Conservation (phyloP, 2,329 filamentous ascomycete species). For the Thielaviopsis populi region DNA sequence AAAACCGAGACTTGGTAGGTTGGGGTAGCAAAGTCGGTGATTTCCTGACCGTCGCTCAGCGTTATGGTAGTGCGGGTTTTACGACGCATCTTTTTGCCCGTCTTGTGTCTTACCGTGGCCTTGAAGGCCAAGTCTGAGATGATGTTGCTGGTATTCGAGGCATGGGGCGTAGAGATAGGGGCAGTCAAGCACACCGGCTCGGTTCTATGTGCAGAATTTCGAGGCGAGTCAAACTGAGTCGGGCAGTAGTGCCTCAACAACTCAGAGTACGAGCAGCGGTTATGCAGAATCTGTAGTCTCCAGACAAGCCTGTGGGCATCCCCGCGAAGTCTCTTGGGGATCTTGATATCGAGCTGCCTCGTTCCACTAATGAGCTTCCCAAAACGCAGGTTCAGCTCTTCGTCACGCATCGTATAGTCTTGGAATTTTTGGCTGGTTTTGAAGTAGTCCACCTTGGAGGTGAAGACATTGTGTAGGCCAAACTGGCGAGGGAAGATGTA, state of each 20-base stretch:
- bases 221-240: slow-evolving; percentile 5
- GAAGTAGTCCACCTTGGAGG: slow-evolving; percentile 45
- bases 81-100: neutral
- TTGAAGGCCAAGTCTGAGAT: neutral
- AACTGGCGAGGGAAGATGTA: slow-evolving; percentile 92
- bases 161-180: neutral
- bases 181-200: neutral
- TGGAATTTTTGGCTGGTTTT: slow-evolving; percentile 61
- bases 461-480: slow-evolving; percentile 83
- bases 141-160: neutral
- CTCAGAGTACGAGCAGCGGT: slow-evolving; percentile 62
- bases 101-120: neutral
- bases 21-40: slow-evolving; percentile 56
- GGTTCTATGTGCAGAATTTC: neutral
- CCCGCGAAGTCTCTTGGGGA: slow-evolving; percentile 58
- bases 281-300: slow-evolving; percentile 55
- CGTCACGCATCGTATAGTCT: slow-evolving; percentile 73
- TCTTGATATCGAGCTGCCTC: slow-evolving; percentile 21
- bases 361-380: slow-evolving; percentile 12
- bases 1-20: slow-evolving; percentile 63
- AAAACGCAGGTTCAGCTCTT: slow-evolving; percentile 46
- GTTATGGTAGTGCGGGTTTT: slow-evolving; percentile 1
- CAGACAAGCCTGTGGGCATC: slow-evolving; percentile 42
- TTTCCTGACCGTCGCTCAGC: slow-evolving; percentile 22
- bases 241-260: slow-evolving; percentile 74